Percentiles rank a stretch among this genome's conserved stretches.
These are phyloP conservation scores for Sclerotinia nivalis DNA, from an alignment of 2,329 filamentous ascomycete genomes.

Conservation along the genomic window DNA sequence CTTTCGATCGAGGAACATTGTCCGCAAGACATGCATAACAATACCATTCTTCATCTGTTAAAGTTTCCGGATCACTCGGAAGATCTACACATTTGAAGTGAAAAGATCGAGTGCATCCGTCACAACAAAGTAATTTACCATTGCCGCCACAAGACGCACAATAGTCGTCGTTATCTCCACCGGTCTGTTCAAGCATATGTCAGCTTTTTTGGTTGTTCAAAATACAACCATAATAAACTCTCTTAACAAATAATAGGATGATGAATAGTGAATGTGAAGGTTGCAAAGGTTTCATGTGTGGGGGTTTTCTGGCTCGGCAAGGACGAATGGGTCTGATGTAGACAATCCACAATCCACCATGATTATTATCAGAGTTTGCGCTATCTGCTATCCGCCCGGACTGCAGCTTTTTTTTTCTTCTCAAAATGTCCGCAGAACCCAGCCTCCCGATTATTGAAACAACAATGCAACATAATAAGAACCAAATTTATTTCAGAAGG, in stretches of 20 bases:
- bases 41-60: constrained; percentile 74
- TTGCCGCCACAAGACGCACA: constrained; percentile 83
- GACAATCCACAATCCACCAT: constrained; percentile 22
- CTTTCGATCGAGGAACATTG: constrained; percentile 43
- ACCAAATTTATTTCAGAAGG: neutral
- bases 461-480: constrained; percentile 25
- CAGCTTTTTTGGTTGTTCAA: constrained; percentile 28
- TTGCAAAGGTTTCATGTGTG: constrained; percentile 31
- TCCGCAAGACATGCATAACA: constrained; percentile 70
- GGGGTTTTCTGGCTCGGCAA: constrained; percentile 38
- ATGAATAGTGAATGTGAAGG: constrained; percentile 30
- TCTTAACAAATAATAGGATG: constrained; percentile 26
- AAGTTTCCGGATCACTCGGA: constrained; percentile 58
- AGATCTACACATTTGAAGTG: constrained; percentile 89
- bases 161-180: constrained; percentile 83
- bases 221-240: constrained; percentile 9
- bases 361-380: constrained; percentile 35
- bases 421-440: constrained; percentile 23
- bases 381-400: constrained; percentile 29
- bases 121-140: constrained; percentile 88
- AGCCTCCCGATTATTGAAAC: constrained; percentile 23
- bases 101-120: constrained; percentile 86
- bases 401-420: constrained; percentile 27
- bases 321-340: constrained; percentile 29
- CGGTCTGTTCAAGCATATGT: constrained; percentile 36